Percentiles rank a stretch among this genome's conserved stretches.
Evolutionary conservation across 805 yeast genomes (phyloP).

Genomic region (Starmerella bacillaris): DNA sequence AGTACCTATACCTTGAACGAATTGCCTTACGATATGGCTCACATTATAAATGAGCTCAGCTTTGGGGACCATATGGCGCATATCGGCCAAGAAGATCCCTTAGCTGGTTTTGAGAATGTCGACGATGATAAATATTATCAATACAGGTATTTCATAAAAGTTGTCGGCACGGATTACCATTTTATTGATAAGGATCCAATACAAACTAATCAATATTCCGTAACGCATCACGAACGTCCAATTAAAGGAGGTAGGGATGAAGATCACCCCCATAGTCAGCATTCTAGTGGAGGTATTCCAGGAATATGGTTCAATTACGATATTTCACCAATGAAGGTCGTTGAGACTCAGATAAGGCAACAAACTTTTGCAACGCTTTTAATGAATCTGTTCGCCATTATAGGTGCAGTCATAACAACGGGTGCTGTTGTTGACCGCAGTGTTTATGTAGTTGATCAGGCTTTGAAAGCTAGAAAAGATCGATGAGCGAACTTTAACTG

Average conservation of each 20-base stretch:
- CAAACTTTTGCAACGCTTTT: constrained; percentile 15
- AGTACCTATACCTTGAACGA: constrained; percentile 44
- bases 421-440: constrained; percentile 79
- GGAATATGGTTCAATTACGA: constrained; percentile 79
- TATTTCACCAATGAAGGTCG: constrained; percentile 80
- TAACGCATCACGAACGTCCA: constrained; percentile 76
- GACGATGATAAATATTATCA: constrained; percentile 39
- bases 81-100: constrained; percentile 9
- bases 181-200: constrained; percentile 34
- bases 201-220: constrained; percentile 82
- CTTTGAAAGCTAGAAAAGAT: constrained; percentile 19
- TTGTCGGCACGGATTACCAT: constrained; percentile 77
- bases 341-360: constrained; percentile 49
- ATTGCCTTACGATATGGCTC: constrained; percentile 55
- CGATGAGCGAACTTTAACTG: too few relatives aligned
- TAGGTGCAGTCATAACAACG: constrained; percentile 86
- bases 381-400: constrained; percentile 53
- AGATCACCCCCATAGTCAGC: constrained; percentile 68
- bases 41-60: constrained; percentile 58
- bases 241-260: constrained; percentile 71
- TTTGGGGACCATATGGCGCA: constrained; percentile 57
- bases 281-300: constrained; percentile 71
- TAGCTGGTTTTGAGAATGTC: constrained; percentile 16
- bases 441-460: constrained; percentile 75
- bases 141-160: constrained; percentile 66